Base-by-base conservation (phyloP, 2,329 filamentous ascomycete genomes). In the Fusarium sp. region DNA sequence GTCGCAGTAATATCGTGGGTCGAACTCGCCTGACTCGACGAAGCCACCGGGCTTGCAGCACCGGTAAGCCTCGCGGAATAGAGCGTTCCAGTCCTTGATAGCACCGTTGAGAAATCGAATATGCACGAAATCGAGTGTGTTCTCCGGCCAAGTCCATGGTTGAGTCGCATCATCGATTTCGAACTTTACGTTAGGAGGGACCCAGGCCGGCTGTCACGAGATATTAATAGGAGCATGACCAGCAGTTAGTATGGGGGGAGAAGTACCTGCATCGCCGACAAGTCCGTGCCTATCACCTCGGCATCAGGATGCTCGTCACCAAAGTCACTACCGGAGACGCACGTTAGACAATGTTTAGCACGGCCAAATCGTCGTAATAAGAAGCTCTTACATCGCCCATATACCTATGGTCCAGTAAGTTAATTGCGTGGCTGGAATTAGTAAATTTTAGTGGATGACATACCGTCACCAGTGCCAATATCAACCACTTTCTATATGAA, bases 21-120 rank as follows among this genome's bases (percentile, higher is more conserved):
- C 65, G 7, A 57, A 53, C 38, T 68, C 65, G 14, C 42, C 57
- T 5, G 61, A 52, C 33, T 68, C 43, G 7, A 68, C 26, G 45
- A 50, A 68, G 2, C 65, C 65, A 21, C 65, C 65, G 4, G 57
- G 62, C 13, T 24, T 33, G n/a, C 56, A 62, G 26, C 63, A 51
- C 33, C 63, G 63, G 13, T 49, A 53, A 7, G 55, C 63, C 22
- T 64, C 40, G 19, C 52, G 52, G 33, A 49, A 67, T 5, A 67
- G 38, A 7, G 15, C 59, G 4, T 21, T 19, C 63, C 63, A 67
- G 36, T 67, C 63, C 7, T 43, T 42, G 17, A 67, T 54, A 36
- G 63, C 63, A 10, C 63, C 63, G 24, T 64, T 64, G 9, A 67
- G 63, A n/a, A 64, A 67, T 2, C 63, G 63, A 11, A 67, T 60